Evolutionary conservation across 352 stramenopile genomes (phyloP), one percentile per base, ranked within the genome.

Genomic region (Phytopythium vexans): DNA sequence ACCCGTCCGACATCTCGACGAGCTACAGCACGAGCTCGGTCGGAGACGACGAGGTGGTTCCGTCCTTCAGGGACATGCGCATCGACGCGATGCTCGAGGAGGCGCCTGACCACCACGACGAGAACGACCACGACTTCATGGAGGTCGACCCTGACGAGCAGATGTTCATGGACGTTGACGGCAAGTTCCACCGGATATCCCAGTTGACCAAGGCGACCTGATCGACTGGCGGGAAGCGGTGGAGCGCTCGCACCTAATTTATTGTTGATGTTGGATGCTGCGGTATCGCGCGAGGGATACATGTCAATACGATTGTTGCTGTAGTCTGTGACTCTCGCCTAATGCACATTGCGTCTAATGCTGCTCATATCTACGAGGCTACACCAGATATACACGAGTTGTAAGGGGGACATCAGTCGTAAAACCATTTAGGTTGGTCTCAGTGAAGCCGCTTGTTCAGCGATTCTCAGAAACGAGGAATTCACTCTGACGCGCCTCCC

Each of bases 381-480:
- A 41, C 37, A 41, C 37, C 39, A 41, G 40, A 27, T 3, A 48
- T 15, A 54, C 45, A 41, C 43, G 45, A 3, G 33, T 45, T 65
- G 47, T 33, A 49, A 45, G 32, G 60, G 72, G 69, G 71, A 75
- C 81, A 88, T 91, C 81, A 92, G 82, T 88, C 71, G 43, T 56
- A 69, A 75, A 74, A 75, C 77, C 86, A 80, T 75, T 80, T 83
- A 73, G 52, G 71, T 88, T 92, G 70, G 82, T 90, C 82, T 90
- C 82, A 92, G 70, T 75, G 79, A 90, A 80, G 72, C 70, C 79
- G 68, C 82, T 92, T 92, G 67, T 82, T 62, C 82, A 92, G 82
- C 79, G 82, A 72, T 85, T 73, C 67, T 92, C 82, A 92, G 82
- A 90, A 92, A 90, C 82, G 82, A 92, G 82, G 82, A 92, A 92